Evolutionary conservation across 441 rosid genomes (phyloP).

Genomic region (Populus hybrid): DNA sequence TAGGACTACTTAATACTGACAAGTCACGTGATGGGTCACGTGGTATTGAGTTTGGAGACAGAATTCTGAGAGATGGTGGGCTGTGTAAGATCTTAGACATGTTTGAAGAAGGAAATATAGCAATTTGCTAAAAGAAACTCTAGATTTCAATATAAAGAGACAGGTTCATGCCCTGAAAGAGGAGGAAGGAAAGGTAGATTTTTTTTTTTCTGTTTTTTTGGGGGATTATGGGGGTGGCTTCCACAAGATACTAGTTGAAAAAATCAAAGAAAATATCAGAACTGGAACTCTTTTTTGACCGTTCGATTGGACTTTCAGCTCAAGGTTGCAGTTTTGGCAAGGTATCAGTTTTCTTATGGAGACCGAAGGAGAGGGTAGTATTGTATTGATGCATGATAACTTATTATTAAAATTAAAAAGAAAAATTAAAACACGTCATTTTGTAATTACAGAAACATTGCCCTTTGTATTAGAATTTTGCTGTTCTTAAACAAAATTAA

Average conservation of each 20-base stretch:
- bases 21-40: neutral
- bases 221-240: neutral
- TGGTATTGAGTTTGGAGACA: neutral
- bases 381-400: neutral
- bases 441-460: too few species aligned
- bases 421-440: too few species aligned
- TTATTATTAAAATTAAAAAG: too few species aligned
- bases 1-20: neutral
- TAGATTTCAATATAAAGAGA: neutral
- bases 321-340: neutral
- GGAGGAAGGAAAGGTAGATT: too few species aligned
- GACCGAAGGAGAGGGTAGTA: neutral
- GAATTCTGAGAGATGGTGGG: neutral
- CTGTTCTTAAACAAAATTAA: too few species aligned
- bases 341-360: neutral
- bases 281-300: neutral
- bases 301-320: neutral
- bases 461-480: too few species aligned
- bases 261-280: neutral
- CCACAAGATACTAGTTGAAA: neutral
- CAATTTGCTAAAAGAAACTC: neutral
- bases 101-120: neutral
- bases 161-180: too few species aligned
- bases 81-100: neutral
- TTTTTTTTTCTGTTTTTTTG: too few species aligned